These are phyloP conservation scores for Saitoella complicata DNA, from an alignment of 805 yeast genomes.

Conservation along the genomic window DNA sequence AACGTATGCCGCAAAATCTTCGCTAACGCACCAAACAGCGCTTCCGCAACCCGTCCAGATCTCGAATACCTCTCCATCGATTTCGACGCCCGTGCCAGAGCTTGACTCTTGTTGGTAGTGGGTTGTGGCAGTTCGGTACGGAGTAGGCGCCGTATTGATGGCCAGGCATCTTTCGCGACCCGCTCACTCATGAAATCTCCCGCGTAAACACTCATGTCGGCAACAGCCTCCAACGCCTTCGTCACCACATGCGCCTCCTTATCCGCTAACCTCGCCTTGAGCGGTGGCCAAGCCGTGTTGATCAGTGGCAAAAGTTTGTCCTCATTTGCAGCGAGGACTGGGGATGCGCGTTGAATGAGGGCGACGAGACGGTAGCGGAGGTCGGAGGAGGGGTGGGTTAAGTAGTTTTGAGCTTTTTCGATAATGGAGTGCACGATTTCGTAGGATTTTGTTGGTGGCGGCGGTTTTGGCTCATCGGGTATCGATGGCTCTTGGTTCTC, in stretches of 20 bases:
- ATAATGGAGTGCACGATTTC: constrained; percentile 41
- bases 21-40: too few relatives aligned
- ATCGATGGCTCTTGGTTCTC: constrained; percentile 21
- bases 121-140: too few relatives aligned
- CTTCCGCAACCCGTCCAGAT: too few relatives aligned
- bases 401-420: constrained; percentile 49
- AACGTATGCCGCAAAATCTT: too few relatives aligned
- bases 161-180: constrained; percentile 12
- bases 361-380: constrained; percentile 42
- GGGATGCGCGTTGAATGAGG: constrained; percentile 30
- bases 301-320: constrained; percentile 32
- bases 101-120: too few relatives aligned
- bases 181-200: constrained; percentile 23
- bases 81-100: too few relatives aligned
- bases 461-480: constrained; percentile 43
- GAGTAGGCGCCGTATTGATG: background rate
- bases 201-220: constrained; percentile 15
- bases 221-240: constrained; percentile 18
- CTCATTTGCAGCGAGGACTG: constrained; percentile 36
- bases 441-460: constrained; percentile 47
- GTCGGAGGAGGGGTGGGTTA: constrained; percentile 48
- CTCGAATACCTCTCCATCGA: too few relatives aligned
- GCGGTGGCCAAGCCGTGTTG: constrained; percentile 38
- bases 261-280: constrained; percentile 19
- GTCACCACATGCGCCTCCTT: constrained; percentile 20